Evolutionary conservation across 192 early-diverging fungal genomes (phyloP), one percentile per base, ranked within the genome.

Genomic region (Globomyces pollinis-pini): DNA sequence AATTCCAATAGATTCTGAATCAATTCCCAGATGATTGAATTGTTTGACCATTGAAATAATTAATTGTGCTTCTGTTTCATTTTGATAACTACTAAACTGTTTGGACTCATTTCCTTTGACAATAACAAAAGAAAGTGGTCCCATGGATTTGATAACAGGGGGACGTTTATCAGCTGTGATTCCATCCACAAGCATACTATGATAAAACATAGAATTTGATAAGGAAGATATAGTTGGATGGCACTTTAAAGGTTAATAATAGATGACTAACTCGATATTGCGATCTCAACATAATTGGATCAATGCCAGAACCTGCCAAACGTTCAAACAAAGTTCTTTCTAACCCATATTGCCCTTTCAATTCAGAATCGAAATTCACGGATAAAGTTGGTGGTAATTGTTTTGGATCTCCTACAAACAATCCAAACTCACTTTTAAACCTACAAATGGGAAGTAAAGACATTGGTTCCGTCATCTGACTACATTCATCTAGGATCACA

Each of bases 401-500:
- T 13, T 77, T 53, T 9, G 93, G 93, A 64, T 96, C 93, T 1
- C 93, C 93, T 28, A 96, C 84, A 31, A 96, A 70, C 24, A 96
- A 72, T 8, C 87, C 55, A 13, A 80, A 67, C 18, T 75, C 68
- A 28, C 77, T 76, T 2, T 68, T 51, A 18, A 89, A 85, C 20
- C 79, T 68, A 13, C 73, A 64, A 42, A 95, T 60, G 0, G 93
- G 91, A 0, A 96, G 77, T 62, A 96, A 69, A 0, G 87, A 84
- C 77, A 96, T 79, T 0, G 93, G 89, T 60, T 96, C 93, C 30
- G 87, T 82, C 44, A 95, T 80, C 66, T 96, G 89, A 30, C 83
- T 86, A 4, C 84, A 84, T 63, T 96, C 93, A 61, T 96, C 93
- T 12, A 96, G 68, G 13, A 96, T 80, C 3, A 91, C 75, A 5